Conservation (phyloP, 306 rosid species). For the Corylus avellana region DNA sequence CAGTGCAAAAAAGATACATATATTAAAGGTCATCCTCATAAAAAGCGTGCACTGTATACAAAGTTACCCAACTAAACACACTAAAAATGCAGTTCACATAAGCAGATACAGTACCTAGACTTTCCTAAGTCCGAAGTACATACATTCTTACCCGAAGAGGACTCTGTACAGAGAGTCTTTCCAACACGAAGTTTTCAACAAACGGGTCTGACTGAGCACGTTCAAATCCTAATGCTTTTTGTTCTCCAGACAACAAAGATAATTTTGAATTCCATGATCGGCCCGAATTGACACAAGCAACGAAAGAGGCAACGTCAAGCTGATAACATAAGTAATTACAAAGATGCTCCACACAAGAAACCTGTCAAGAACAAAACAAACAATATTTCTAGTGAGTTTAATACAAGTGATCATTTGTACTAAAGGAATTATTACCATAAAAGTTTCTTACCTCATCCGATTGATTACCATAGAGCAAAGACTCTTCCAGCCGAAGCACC, state of each 20-base stretch:
- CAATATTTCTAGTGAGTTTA: constrained; percentile 28
- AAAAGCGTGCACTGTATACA: background rate
- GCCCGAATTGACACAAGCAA: constrained; percentile 91
- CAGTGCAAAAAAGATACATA: constrained; percentile 16
- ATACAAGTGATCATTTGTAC: constrained; percentile 27
- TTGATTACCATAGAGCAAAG: constrained; percentile 74
- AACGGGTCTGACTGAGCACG: constrained; percentile 65
- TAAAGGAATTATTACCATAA: constrained; percentile 35
- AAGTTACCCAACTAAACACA: constrained; percentile 16
- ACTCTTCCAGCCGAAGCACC: constrained; percentile 76
- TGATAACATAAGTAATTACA: constrained; percentile 87
- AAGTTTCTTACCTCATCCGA: constrained; percentile 73
- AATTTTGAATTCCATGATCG: constrained; percentile 75
- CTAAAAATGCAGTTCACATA: constrained; percentile 21
- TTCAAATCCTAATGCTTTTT: constrained; percentile 46
- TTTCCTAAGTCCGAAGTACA: constrained; percentile 12
- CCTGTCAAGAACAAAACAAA: constrained; percentile 50
- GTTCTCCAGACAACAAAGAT: constrained; percentile 71
- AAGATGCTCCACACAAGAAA: constrained; percentile 88
- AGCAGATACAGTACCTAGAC: constrained; percentile 8
- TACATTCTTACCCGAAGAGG: constrained; percentile 83
- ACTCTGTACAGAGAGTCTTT: constrained; percentile 93
- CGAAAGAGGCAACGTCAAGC: constrained; percentile 93
- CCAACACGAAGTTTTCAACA: constrained; percentile 93
- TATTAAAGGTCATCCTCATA: constrained; percentile 15